Evolutionary conservation across 129 eudicot species (phyloP).

Genomic region (Flaveria ramosissima): DNA sequence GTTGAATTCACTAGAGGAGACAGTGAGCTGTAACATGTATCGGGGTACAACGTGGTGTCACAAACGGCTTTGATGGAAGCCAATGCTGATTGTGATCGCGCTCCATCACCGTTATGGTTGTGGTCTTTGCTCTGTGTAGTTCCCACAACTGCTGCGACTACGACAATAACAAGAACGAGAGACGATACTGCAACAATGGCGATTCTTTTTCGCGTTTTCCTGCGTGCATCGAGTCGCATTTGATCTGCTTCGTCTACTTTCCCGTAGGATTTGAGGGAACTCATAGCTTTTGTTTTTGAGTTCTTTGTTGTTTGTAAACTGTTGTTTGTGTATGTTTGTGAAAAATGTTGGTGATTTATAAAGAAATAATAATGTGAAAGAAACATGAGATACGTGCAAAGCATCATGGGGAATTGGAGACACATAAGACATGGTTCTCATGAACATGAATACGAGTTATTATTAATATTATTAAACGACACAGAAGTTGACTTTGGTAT

Average conservation of each 20-base stretch:
- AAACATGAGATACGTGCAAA: constrained; percentile 43
- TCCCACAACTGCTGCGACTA: constrained; percentile 57
- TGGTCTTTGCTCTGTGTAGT: constrained; percentile 33
- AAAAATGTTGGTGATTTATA: constrained; percentile 30
- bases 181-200: constrained; percentile 44
- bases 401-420: constrained; percentile 28
- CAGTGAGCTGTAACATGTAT: constrained; percentile 51
- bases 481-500: neutral
- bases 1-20: constrained; percentile 40
- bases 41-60: constrained; percentile 52
- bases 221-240: constrained; percentile 44
- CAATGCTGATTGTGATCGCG: constrained; percentile 24
- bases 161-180: constrained; percentile 46
- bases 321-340: neutral
- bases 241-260: constrained; percentile 56
- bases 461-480: neutral
- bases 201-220: constrained; percentile 50
- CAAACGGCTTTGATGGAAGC: constrained; percentile 57
- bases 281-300: constrained; percentile 27
- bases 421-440: constrained; percentile 23
- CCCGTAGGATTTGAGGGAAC: constrained; percentile 52
- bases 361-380: neutral
- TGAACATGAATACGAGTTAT: constrained; percentile 14
- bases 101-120: neutral
- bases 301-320: neutral